Evolutionary conservation across 1,284 basidiomycete genomes (phyloP).

Genomic region (Cutaneotrichosporon spelunceum): DNA sequence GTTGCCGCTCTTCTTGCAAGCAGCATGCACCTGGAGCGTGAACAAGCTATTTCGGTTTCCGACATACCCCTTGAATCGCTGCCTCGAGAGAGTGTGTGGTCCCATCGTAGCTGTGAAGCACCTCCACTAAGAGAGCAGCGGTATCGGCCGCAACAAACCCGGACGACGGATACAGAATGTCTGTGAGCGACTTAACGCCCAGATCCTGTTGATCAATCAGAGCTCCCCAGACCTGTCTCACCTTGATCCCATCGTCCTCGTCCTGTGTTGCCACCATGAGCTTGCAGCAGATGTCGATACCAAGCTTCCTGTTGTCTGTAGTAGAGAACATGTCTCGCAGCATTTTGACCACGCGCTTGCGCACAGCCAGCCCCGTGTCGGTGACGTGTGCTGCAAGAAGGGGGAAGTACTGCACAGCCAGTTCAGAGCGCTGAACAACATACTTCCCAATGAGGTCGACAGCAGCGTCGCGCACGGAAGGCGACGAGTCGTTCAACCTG

Average conservation of each 20-base stretch:
- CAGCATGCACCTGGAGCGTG: background rate
- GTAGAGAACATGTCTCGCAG: slow-evolving; percentile 75
- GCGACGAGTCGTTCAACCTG: slow-evolving; percentile 82
- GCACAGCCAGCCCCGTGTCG: slow-evolving; percentile 85
- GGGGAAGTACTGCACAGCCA: slow-evolving; percentile 79
- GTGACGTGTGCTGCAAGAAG: slow-evolving; percentile 82
- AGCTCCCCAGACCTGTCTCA: slow-evolving; percentile 27
- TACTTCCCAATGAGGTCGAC: slow-evolving; percentile 95
- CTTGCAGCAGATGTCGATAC: slow-evolving; percentile 74
- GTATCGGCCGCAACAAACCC: slow-evolving; percentile 48
- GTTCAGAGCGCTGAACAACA: slow-evolving; percentile 77
- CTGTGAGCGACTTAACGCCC: slow-evolving; percentile 79
- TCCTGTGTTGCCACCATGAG: slow-evolving; percentile 76
- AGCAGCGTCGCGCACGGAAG: slow-evolving; percentile 90
- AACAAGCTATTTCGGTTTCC: background rate
- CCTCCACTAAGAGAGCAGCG: slow-evolving; percentile 76
- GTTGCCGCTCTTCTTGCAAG: slow-evolving; percentile 15
- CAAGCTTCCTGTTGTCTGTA: slow-evolving; percentile 59
- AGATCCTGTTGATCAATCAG: slow-evolving; percentile 59
- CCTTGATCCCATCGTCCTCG: slow-evolving; percentile 86
- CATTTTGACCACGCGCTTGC: slow-evolving; percentile 92
- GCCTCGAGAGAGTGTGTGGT: slow-evolving; percentile 79
- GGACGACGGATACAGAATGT: slow-evolving; percentile 69
- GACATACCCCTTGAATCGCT: slow-evolving; percentile 63
- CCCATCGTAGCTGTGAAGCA: slow-evolving; percentile 75